Percentiles rank a stretch among this genome's conserved stretches.
These are phyloP conservation scores for Linum trigynum DNA, from an alignment of 345 rosid genomes.

Conservation along the genomic window DNA sequence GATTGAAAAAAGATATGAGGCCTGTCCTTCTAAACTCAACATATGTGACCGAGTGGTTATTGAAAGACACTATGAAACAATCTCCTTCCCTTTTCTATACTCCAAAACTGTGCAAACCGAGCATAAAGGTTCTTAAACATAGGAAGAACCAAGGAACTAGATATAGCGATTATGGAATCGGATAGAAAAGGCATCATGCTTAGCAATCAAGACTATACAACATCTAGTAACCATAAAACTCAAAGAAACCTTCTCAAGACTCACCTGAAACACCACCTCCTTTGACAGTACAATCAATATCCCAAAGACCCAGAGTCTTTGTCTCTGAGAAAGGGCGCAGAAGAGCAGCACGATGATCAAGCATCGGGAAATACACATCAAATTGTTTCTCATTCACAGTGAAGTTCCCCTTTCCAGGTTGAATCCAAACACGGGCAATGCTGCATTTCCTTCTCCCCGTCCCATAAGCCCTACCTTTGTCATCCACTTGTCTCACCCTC, in stretches of 20 bases:
- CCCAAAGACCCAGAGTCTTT: conserved; percentile 95
- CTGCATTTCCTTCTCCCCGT: conserved; percentile 96
- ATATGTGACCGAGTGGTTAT: too few relatives aligned
- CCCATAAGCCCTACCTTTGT: conserved; percentile 85
- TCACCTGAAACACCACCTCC: conserved; percentile 93
- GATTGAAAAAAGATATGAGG: too few relatives aligned
- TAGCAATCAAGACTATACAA: background rate
- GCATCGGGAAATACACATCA: conserved; percentile 89
- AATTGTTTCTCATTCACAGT: conserved; percentile 64
- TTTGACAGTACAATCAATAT: conserved; percentile 70
- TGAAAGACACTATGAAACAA: too few relatives aligned
- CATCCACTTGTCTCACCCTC: conserved; percentile 82
- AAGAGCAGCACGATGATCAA: conserved; percentile 89
- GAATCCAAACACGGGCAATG: conserved; percentile 86
- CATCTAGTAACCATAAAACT: background rate
- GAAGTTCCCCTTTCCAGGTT: conserved; percentile 81
- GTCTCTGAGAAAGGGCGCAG: conserved; percentile 91
- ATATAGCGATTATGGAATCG: background rate
- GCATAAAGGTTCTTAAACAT: background rate
- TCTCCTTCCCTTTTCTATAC: too few relatives aligned
- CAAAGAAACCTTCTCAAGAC: conserved; percentile 6
- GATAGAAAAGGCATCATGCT: background rate
- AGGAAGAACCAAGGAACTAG: background rate
- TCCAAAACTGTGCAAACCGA: background rate
- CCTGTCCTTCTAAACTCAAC: too few relatives aligned